These are phyloP conservation scores for Polygonum maritimum DNA, from an alignment of 148 eudicot genomes.

Conservation along the genomic window DNA sequence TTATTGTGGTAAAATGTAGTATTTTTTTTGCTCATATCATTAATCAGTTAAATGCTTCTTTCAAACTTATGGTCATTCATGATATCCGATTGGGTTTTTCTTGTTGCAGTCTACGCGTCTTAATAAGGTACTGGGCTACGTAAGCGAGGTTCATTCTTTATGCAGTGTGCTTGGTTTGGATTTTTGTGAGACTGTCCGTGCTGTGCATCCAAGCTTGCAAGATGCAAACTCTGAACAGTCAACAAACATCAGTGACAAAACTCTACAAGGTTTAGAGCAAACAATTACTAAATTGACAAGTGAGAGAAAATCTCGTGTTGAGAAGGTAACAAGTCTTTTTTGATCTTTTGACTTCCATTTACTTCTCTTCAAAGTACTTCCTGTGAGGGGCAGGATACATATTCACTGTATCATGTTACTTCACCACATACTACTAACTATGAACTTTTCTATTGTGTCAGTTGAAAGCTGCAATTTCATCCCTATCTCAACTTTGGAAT, in stretches of 20 bases:
- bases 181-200: constrained; percentile 47
- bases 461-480: constrained; percentile 9
- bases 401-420: neutral
- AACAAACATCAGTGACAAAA: constrained; percentile 44
- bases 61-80: neutral
- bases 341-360: neutral
- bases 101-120: constrained; percentile 49
- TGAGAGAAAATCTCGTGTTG: constrained; percentile 46
- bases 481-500: constrained; percentile 13
- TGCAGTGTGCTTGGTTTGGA: constrained; percentile 51
- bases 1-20: neutral
- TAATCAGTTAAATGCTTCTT: neutral
- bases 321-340: constrained; percentile 30
- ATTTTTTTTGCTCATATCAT: neutral
- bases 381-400: neutral
- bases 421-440: neutral
- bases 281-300: constrained; percentile 35
- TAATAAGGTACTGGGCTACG: constrained; percentile 43
- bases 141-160: constrained; percentile 55
- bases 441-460: constrained; percentile 2
- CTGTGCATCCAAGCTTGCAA: constrained; percentile 59
- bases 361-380: neutral
- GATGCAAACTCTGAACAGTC: constrained; percentile 36
- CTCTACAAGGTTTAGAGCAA: constrained; percentile 47
- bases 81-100: neutral